Evolutionary conservation across 2,329 filamentous ascomycete genomes (phyloP).

Genomic region (Phialophora verrucosa): DNA sequence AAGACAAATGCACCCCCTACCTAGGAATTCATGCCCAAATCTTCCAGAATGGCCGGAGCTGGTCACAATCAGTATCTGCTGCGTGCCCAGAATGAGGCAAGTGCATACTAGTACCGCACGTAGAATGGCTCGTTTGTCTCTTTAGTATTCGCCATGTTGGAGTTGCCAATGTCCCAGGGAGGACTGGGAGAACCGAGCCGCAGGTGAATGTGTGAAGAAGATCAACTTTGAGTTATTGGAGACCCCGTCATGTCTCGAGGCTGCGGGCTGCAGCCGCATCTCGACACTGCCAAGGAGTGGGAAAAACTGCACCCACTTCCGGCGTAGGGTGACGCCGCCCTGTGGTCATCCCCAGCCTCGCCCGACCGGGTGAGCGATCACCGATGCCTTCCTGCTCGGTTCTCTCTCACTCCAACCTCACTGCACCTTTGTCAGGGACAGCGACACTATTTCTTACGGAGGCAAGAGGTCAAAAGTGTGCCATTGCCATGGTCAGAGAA

Average conservation of each 20-base stretch:
- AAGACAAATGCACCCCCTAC: conserved; percentile 53
- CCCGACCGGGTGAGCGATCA: no score
- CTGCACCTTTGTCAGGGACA: no score
- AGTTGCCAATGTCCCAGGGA: conserved; percentile 16
- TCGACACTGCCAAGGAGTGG: conserved; percentile 5
- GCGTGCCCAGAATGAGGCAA: conserved; percentile 33
- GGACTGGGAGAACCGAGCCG: not conserved
- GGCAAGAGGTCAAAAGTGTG: no score
- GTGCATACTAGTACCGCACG: conserved; percentile 89
- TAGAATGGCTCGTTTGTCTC: conserved; percentile 90
- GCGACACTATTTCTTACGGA: no score
- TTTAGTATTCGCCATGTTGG: conserved; percentile 66
- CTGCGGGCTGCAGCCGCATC: not conserved
- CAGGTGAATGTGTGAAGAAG: not conserved
- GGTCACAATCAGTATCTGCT: conserved; percentile 49
- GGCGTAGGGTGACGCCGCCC: no score
- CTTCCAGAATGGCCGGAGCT: conserved; percentile 97
- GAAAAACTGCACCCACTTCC: no score
- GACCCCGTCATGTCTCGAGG: not conserved
- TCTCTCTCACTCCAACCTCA: no score
- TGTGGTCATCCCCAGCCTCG: no score
- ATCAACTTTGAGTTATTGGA: not conserved
- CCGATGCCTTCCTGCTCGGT: no score
- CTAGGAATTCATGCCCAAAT: conserved; percentile 97
- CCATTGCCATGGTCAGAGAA: no score